phyloP scores from a whole-genome alignment of 768 basidiomycete genomes.

The Pleurotus citrinopileatus region DNA sequence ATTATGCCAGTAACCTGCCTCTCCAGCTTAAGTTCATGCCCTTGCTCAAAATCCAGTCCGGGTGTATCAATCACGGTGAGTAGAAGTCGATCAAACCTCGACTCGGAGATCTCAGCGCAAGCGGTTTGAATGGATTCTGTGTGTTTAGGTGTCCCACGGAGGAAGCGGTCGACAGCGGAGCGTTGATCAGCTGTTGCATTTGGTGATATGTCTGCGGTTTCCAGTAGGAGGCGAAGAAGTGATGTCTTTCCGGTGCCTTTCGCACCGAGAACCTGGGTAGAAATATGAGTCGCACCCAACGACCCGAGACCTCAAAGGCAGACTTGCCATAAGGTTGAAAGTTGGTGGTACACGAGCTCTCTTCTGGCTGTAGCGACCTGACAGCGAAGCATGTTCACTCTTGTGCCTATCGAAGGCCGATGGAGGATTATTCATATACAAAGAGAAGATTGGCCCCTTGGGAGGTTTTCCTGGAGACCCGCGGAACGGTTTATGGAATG shows the following conservation, averaged over 20 bases:
- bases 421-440: constrained; percentile 66
- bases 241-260: constrained; percentile 86
- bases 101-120: constrained; percentile 81
- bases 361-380: constrained; percentile 58
- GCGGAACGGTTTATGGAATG: constrained; percentile 85
- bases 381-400: constrained; percentile 29
- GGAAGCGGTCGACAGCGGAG: constrained; percentile 59
- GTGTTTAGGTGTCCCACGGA: constrained; percentile 55
- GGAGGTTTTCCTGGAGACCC: constrained; percentile 42
- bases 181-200: constrained; percentile 74
- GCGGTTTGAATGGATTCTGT: constrained; percentile 67
- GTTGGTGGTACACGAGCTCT: constrained; percentile 67
- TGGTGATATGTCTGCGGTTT: constrained; percentile 82
- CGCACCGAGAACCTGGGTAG: constrained; percentile 67
- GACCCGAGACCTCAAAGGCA: constrained; percentile 6
- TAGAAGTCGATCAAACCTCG: constrained; percentile 72
- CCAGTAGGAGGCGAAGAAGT: constrained; percentile 72
- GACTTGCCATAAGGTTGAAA: constrained; percentile 80
- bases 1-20: constrained; percentile 72
- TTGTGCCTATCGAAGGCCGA: constrained; percentile 61
- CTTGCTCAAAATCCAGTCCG: constrained; percentile 72
- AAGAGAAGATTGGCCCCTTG: constrained; percentile 56
- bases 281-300: constrained; percentile 16
- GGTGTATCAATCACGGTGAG: constrained; percentile 87
- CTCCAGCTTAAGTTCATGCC: constrained; percentile 75